A percentile compares a stretch with the other conserved stretches of the same genome.
phyloP scores from a whole-genome alignment of 2,329 filamentous ascomycete species.

The Aspergillus sp. region DNA sequence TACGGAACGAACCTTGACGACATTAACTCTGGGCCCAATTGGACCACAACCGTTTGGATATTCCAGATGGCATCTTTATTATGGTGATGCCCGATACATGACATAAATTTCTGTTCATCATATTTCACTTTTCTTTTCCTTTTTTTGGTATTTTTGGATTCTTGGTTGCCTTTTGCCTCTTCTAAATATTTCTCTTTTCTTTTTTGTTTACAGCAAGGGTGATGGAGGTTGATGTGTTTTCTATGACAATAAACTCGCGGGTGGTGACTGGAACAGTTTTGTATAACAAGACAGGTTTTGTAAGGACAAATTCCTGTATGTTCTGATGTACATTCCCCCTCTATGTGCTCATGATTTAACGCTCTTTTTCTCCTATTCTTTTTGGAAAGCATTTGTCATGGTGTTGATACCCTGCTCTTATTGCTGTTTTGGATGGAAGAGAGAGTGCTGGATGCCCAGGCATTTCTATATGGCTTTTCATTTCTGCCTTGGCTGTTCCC shows the following conservation, averaged over 20 bases:
- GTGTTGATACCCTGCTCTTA: constrained; percentile 40
- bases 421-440: constrained; percentile 19
- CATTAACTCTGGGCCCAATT: neutral
- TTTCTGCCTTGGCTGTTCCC: constrained; percentile 3
- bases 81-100: neutral
- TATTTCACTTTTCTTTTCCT: constrained; percentile 22
- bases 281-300: constrained; percentile 14
- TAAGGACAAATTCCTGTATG: constrained; percentile 9
- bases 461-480: constrained; percentile 14
- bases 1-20: constrained; percentile 25
- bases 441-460: neutral
- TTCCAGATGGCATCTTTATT: neutral
- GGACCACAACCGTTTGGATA: too few relatives aligned
- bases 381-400: constrained; percentile 34
- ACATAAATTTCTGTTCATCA: constrained; percentile 22
- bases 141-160: too few relatives aligned
- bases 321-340: constrained; percentile 22
- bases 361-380: constrained; percentile 9
- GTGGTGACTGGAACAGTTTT: constrained; percentile 7
- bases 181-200: constrained; percentile 18
- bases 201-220: neutral
- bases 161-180: too few relatives aligned
- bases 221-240: neutral
- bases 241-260: neutral
- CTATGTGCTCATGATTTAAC: constrained; percentile 32